Conservation (phyloP, 2,329 filamentous ascomycete species). For the Curvularia lunata region DNA sequence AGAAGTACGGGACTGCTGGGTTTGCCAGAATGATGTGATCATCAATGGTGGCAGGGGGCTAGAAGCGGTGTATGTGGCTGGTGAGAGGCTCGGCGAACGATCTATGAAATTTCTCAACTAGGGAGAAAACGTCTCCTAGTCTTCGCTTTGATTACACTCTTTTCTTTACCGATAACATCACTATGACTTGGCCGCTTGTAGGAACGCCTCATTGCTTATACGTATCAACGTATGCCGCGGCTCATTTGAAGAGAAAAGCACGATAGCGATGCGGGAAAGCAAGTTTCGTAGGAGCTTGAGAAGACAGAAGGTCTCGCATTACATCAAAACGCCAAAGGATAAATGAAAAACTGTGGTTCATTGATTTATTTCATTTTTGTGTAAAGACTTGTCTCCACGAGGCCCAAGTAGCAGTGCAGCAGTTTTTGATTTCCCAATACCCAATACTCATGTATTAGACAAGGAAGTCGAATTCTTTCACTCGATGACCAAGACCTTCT, state of each 20-base stretch:
- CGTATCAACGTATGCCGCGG: background rate
- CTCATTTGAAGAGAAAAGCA: background rate
- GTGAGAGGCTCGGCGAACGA: too few relatives aligned
- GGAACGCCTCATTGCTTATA: background rate
- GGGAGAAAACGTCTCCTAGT: too few relatives aligned
- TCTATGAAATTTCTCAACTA: too few relatives aligned
- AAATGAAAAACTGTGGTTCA: background rate
- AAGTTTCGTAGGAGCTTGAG: background rate
- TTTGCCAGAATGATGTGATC: too few relatives aligned
- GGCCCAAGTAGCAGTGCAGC: background rate
- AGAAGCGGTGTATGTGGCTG: too few relatives aligned
- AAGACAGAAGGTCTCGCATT: background rate
- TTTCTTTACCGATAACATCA: too few relatives aligned
- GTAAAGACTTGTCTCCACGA: background rate
- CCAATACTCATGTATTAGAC: background rate
- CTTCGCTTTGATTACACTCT: too few relatives aligned
- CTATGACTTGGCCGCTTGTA: too few relatives aligned
- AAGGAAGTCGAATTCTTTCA: slow-evolving; percentile 9
- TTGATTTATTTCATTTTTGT: background rate
- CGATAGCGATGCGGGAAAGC: background rate
- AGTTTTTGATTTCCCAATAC: too few relatives aligned
- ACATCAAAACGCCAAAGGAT: background rate
- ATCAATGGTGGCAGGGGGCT: too few relatives aligned
- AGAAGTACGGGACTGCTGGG: too few relatives aligned
- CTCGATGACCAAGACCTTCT: slow-evolving; percentile 59